Evolutionary conservation across 2,329 filamentous ascomycete species (phyloP), one percentile per base, ranked within the genome.

Genomic region (Annulohypoxylon truncatum): DNA sequence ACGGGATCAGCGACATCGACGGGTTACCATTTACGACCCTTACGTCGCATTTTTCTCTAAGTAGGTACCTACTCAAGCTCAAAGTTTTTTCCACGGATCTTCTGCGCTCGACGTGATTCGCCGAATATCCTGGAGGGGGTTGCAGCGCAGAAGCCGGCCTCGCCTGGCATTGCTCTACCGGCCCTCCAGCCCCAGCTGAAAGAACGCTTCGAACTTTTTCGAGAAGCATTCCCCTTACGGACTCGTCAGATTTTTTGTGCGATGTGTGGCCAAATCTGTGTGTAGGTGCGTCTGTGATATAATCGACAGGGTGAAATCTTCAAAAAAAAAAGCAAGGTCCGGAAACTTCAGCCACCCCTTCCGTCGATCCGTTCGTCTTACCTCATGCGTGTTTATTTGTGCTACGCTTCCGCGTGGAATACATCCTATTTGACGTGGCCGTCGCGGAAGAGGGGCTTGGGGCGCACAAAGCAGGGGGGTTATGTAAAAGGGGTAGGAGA

Each of bases 171-270:
- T 50, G 22, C 54, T 58, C 13, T 48, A n/a, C 47, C 31, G 31
- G 12, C 6, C 40, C 10, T 44, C 52, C 47, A 53, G 55, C 55
- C 55, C 44, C 61, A 56, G 61, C 61, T 64, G 61, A 64, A 42
- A 46, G 15, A 42, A 40, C 15, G n/a, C 6, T 48, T 28, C 22
- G 44, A 59, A 64, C 20, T 24, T 29, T 29, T 64, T 64, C 61
- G 51, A 51, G 54, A 64, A 64, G 46, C 2, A 40, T 59, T 53
- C 60, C 53, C 20, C 12, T 57, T 63, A 42, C 31, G 53, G 60
- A 53, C n/a, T n/a, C n/a, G n/a, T n/a, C n/a, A n/a, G n/a, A n/a
- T n/a, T n/a, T n/a, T n/a, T n/a, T 38, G 35, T 15, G 35, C 35
- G n/a, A 38, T 38, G 9, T 13, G 35, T n/a, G n/a, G n/a, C n/a